Percentiles rank a stretch among this genome's conserved stretches.
Conservation (phyloP, 805 yeast genomes). For the Metschnikowia proteae region DNA sequence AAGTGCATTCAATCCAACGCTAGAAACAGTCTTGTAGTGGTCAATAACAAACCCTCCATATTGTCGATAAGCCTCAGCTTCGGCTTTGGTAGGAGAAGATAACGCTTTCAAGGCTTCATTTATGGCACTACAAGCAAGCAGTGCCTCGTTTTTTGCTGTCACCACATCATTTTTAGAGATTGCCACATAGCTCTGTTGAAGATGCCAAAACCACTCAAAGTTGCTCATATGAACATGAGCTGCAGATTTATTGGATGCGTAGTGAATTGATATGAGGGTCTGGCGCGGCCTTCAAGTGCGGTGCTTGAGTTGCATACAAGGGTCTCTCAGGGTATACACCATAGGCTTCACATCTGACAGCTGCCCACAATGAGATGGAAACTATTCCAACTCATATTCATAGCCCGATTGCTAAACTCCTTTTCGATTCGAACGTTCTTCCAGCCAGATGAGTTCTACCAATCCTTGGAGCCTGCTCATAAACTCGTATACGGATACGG, state of each 20-base stretch:
- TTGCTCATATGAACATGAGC: not conserved
- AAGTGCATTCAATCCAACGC: conserved; percentile 9
- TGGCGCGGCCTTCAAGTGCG: not conserved
- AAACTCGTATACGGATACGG: conserved; percentile 72
- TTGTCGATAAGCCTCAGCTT: not conserved
- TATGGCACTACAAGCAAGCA: conserved; percentile 9
- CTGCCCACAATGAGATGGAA: not conserved
- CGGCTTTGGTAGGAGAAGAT: not conserved
- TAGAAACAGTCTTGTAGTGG: conserved; percentile 7
- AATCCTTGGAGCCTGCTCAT: conserved; percentile 91
- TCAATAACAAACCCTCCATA: conserved; percentile 12
- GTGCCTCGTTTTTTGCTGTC: conserved; percentile 10
- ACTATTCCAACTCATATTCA: conserved; percentile 18
- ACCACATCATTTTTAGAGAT: conserved; percentile 9
- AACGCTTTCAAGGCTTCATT: conserved; percentile 7
- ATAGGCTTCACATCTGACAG: not conserved
- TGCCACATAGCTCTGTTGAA: conserved; percentile 13
- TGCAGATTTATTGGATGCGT: not conserved
- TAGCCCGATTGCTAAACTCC: conserved; percentile 59
- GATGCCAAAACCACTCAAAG: conserved; percentile 2
- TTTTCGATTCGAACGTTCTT: conserved; percentile 68
- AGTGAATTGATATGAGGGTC: not conserved
- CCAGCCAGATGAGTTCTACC: conserved; percentile 97
- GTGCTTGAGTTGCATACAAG: not conserved
- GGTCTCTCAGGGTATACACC: too few species aligned